Percentiles rank a stretch among this genome's conserved stretches.
These are phyloP conservation scores for Sporisorium reilianum DNA, from an alignment of 1,284 basidiomycete genomes.

Conservation along the genomic window DNA sequence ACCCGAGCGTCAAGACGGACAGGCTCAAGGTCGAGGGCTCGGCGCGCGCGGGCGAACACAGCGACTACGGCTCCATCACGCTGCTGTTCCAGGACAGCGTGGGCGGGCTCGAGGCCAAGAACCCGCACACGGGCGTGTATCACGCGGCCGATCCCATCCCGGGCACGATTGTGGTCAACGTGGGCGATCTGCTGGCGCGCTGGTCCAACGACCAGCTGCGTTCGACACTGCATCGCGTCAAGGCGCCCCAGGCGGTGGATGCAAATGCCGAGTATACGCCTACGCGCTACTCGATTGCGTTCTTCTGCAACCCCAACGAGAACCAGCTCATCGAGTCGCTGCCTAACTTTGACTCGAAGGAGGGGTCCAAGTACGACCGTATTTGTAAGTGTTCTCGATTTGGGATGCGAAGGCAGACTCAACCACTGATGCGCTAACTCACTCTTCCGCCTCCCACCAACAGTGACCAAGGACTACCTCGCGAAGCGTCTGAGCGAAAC, in stretches of 20 bases:
- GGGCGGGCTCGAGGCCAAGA: constrained; percentile 28
- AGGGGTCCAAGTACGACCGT: constrained; percentile 69
- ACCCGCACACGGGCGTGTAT: constrained; percentile 27
- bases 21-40: constrained; percentile 28
- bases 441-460: not conserved
- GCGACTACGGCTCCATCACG: constrained; percentile 32
- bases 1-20: constrained; percentile 21
- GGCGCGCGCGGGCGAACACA: constrained; percentile 27
- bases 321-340: constrained; percentile 78
- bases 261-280: constrained; percentile 73
- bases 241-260: constrained; percentile 21
- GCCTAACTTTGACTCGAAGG: constrained; percentile 71
- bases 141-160: constrained; percentile 26
- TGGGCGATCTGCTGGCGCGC: constrained; percentile 26
- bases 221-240: constrained; percentile 24
- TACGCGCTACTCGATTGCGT: constrained; percentile 82
- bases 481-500: constrained; percentile 73
- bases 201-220: constrained; percentile 29
- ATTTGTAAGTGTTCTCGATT: constrained; percentile 67
- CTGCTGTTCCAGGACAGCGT: constrained; percentile 30
- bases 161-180: constrained; percentile 29
- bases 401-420: too few species aligned
- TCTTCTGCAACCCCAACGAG: constrained; percentile 87
- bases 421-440: not conserved
- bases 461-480: constrained; percentile 80